Conservation (phyloP, 305 asterid genomes). For the Rubia tinctorum region DNA sequence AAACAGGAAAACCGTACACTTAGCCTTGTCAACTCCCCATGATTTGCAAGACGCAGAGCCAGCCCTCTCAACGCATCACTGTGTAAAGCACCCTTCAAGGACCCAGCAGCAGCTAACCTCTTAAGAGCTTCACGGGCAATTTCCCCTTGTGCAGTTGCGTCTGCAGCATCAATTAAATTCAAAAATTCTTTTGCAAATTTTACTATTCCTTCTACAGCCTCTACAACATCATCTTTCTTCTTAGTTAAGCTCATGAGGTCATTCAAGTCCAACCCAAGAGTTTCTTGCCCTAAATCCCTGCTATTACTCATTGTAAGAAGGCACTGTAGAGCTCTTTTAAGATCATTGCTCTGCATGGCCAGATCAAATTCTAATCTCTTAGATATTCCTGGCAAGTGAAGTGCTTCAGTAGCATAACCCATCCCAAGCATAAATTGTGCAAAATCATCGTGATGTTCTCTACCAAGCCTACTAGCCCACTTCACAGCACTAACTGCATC, state of each 20-base stretch:
- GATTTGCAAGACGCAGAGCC: slow-evolving; percentile 91
- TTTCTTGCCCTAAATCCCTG: slow-evolving; percentile 89
- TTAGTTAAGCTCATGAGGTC: slow-evolving; percentile 84
- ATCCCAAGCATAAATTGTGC: slow-evolving; percentile 98
- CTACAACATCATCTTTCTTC: slow-evolving; percentile 84
- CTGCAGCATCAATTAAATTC: slow-evolving; percentile 96
- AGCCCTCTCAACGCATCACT: slow-evolving; percentile 87
- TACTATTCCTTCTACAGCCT: slow-evolving; percentile 90
- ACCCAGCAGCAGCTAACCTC: slow-evolving; percentile 96
- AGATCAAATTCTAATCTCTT: slow-evolving; percentile 93
- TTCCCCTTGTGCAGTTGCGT: slow-evolving; percentile 93
- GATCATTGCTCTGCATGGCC: slow-evolving; percentile 91
- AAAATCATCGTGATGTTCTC: slow-evolving; percentile 97
- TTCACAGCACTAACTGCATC: slow-evolving; percentile 98
- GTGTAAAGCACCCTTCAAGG: slow-evolving; percentile 90
- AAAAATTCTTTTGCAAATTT: slow-evolving; percentile 89
- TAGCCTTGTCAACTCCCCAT: slow-evolving; percentile 94
- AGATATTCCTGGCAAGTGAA: slow-evolving; percentile 96
- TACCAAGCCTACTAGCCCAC: slow-evolving; percentile 97
- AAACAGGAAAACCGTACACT: slow-evolving; percentile 53
- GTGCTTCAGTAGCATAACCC: slow-evolving; percentile 99
- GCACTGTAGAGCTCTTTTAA: slow-evolving; percentile 91
- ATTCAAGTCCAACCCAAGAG: slow-evolving; percentile 79
- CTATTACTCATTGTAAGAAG: slow-evolving; percentile 96
- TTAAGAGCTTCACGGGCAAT: slow-evolving; percentile 97